Base-by-base conservation (phyloP, 495 filamentous ascomycete genomes). In the Penicillium malachiteum region DNA sequence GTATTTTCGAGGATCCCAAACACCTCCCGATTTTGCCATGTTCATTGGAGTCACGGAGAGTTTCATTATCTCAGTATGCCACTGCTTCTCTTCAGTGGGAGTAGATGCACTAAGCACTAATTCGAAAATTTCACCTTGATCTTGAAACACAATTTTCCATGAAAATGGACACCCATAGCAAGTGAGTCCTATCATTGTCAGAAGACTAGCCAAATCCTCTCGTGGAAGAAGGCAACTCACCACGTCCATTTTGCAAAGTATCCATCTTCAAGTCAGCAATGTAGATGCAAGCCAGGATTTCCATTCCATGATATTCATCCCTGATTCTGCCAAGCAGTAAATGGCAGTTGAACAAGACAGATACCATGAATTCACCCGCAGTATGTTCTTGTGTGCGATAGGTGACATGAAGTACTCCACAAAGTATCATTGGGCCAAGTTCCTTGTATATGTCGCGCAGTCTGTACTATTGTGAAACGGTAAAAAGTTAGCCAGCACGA, bases 141-240 rank as follows among this genome's bases (percentile, higher is more conserved):
- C 80, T 60, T 92, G 87, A 60, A 97, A 97, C 13, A 89, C 76
- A n/a, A 97, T 66, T 68, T 97, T 98, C 93, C 92, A 97, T 2
- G 91, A 92, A 67, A 90, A 90, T 11, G 86, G 84, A 17, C 89
- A 91, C 16, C 86, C 89, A 63, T 93, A 84, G 65, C 91, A 97
- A 72, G 88, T 89, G 7, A 96, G 70, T 2, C 92, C 92, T 96
- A 18, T 0, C 10, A n/a, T 13, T 41, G 45, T 13, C 33, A 58
- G 41, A 35, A 10, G 31, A 48, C 3, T 42, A 47, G 37, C 16
- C 45, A 9, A 31, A 32, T 41, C 1, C 1, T 35, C 26, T 10
- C 18, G 14, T 26, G 11, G 6, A 7, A 1, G 30, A 33, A 39
- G 30, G 1, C 18, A 35, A 38, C 75, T 59, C 76, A 96, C 92